Base-by-base conservation (phyloP, 345 rosid genomes). In the Turnera subulata region DNA sequence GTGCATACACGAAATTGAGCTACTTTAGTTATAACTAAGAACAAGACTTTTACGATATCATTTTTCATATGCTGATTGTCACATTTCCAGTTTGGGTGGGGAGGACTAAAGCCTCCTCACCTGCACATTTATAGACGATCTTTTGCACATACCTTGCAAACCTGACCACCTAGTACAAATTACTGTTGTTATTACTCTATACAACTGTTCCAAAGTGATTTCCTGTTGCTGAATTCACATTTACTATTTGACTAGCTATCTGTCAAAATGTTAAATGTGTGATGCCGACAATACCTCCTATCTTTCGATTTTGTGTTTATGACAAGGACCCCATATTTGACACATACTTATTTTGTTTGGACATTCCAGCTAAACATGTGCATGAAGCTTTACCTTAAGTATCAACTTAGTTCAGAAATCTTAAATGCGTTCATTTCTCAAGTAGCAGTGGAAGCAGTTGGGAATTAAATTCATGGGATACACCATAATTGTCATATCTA, bases 241-340 rank as follows among this genome's bases (percentile, higher is more conserved):
- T 53, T n/a, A 53, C 4, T 15, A 17, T 35, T 32, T 38, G n/a
- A 58, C 26, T 50, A n/a, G n/a, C n/a, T n/a, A 33, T 46, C 5
- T 19, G 33, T 46, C 58, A 52, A 63, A 63, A 63, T 45, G 38
- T 58, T 33, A 9, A 42, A 49, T 26, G 61, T 57, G 38, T 17
- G 58, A 58, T 55, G 56, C 71, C 54, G 72, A 74, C 67, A 59
- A 21, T 3, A 20, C 62, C n/a, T 33, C 15, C 7, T 14, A 20
- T 22, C 39, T 56, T 20, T 39, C 16, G 19, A 46, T 65, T 21
- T 26, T 46, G 53, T 55, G 25, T 9, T 42, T 42, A 16, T 13
- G 5, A 8, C 1, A 47, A 54, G 35, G 74, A 70, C 72, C 74
- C 69, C 56, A 38, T 46, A 6, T 23, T 38, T n/a, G 72, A 68